Percentiles rank a stretch among this genome's conserved stretches.
Evolutionary conservation across 1,284 basidiomycete genomes (phyloP).

Genomic region (Trichosporon asahii): DNA sequence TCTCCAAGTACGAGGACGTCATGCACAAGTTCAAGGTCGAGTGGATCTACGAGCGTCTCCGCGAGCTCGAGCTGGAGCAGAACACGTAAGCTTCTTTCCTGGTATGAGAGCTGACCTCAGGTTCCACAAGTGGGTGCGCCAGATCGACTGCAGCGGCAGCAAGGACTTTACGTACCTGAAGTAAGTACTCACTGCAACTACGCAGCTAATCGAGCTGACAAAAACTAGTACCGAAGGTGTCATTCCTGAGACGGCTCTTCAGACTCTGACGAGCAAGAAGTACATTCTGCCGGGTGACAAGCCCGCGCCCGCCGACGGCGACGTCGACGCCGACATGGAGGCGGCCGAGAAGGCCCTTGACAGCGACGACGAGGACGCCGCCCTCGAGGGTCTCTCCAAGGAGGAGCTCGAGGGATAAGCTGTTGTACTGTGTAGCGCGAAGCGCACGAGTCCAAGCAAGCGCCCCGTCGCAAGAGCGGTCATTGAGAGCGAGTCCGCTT

Average conservation of each 20-base stretch:
- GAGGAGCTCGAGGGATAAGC: constrained; percentile 68
- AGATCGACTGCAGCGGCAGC: constrained; percentile 39
- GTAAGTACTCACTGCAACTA: constrained; percentile 28
- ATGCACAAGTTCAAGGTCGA: constrained; percentile 78
- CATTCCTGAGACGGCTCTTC: constrained; percentile 62
- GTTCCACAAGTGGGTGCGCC: constrained; percentile 49
- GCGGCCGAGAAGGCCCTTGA: constrained; percentile 55
- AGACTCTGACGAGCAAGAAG: constrained; percentile 60
- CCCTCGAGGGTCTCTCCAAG: constrained; percentile 60
- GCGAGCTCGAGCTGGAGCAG: constrained; percentile 72
- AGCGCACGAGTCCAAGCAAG: no score
- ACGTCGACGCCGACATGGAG: constrained; percentile 60
- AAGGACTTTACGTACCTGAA: constrained; percentile 39
- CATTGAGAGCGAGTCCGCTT: background rate
- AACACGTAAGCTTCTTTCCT: constrained; percentile 62
- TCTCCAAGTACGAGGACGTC: constrained; percentile 60
- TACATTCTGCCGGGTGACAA: constrained; percentile 30
- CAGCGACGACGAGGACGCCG: constrained; percentile 53
- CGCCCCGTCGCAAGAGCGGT: no score
- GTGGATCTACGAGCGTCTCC: constrained; percentile 78
- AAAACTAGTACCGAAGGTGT: constrained; percentile 61
- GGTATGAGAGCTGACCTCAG: constrained; percentile 19
- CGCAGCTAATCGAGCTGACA: constrained; percentile 36
- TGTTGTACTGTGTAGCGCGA: no score
- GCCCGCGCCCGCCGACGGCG: constrained; percentile 47